phyloP scores from a whole-genome alignment of 345 rosid genomes.

The Heritiera littoralis region DNA sequence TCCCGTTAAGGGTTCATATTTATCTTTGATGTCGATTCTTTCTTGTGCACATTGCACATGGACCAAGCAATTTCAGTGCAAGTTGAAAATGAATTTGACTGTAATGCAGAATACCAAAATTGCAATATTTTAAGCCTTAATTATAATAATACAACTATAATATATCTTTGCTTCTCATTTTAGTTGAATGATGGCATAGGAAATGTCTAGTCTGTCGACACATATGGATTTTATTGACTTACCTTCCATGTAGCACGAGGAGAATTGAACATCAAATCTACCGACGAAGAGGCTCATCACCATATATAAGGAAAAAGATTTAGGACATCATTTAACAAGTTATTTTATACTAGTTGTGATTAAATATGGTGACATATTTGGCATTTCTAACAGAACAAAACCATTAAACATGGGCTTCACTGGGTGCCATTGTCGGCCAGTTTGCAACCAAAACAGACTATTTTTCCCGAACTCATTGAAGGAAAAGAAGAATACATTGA shows the following conservation, averaged over 20 bases:
- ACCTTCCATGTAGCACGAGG: background rate
- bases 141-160: background rate
- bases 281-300: background rate
- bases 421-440: constrained; percentile 8
- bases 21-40: constrained; percentile 17
- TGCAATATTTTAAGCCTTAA: background rate
- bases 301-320: background rate
- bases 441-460: background rate
- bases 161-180: background rate
- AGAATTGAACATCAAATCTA: background rate
- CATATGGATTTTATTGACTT: background rate
- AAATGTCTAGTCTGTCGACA: background rate
- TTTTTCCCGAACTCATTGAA: background rate
- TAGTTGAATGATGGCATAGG: background rate
- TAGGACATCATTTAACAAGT: background rate
- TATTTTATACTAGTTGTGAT: background rate
- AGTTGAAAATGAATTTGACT: constrained; percentile 13
- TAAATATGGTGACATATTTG: background rate
- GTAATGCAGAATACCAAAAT: background rate
- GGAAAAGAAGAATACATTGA: background rate
- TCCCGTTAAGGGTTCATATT: background rate
- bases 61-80: constrained; percentile 23
- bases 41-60: constrained; percentile 29
- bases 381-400: background rate
- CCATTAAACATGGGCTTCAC: constrained; percentile 7